Evolutionary conservation across 2,329 filamentous ascomycete genomes (phyloP).

Genomic region (Penicillium sp.): DNA sequence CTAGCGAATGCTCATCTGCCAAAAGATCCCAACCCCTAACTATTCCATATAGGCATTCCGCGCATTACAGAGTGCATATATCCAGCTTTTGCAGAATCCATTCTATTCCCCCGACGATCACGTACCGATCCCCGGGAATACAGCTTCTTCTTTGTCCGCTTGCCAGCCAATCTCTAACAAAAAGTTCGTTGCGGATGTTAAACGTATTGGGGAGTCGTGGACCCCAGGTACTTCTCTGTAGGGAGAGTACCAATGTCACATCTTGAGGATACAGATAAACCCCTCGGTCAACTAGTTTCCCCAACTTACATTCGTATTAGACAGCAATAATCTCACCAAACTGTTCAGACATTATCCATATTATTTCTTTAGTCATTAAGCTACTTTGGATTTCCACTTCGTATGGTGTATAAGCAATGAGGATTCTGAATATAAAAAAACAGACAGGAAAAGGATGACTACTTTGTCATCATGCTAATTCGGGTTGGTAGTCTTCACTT

Average conservation of each 20-base stretch:
- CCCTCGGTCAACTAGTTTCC: too few species aligned
- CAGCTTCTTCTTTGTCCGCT: constrained; percentile 42
- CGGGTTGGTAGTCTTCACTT: neutral
- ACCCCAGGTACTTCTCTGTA: constrained; percentile 69
- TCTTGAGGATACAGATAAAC: neutral
- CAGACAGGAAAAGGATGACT: neutral
- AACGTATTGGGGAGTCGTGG: constrained; percentile 83
- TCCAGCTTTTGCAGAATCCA: constrained; percentile 84
- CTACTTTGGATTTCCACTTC: neutral
- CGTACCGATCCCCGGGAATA: constrained; percentile 56
- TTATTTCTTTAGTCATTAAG: neutral
- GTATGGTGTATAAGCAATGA: neutral
- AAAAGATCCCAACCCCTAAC: constrained; percentile 5
- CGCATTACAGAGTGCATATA: constrained; percentile 90
- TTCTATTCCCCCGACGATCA: constrained; percentile 92
- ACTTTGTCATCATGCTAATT: neutral
- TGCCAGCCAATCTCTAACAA: constrained; percentile 73
- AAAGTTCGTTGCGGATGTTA: constrained; percentile 78
- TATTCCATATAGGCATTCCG: constrained; percentile 66
- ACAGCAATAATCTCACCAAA: constrained; percentile 52
- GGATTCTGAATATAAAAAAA: neutral
- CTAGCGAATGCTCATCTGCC: neutral
- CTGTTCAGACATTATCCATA: neutral
- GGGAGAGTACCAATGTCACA: constrained; percentile 46
- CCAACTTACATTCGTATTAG: neutral